These are phyloP conservation scores for Ochromonas danica DNA, from an alignment of 108 stramenopile genomes.

Conservation along the genomic window DNA sequence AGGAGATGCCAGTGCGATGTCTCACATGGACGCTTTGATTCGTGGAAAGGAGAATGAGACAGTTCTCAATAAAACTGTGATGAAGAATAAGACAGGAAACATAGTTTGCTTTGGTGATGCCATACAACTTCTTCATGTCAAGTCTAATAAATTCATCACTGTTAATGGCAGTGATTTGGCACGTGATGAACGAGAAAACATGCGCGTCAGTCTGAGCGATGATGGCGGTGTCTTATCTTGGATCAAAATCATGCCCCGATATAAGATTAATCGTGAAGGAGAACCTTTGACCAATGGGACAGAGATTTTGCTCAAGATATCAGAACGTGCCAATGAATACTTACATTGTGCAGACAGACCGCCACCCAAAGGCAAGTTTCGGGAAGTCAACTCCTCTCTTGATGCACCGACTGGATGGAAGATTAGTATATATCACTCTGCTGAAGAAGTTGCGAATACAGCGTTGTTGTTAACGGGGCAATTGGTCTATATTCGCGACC, in stretches of 20 bases:
- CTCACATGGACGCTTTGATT: conserved; percentile 24
- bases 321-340: conserved; percentile 38
- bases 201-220: conserved; percentile 7
- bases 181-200: conserved; percentile 41
- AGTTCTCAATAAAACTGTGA: conserved; percentile 33
- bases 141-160: conserved; percentile 43
- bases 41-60: conserved; percentile 41
- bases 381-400: conserved; percentile 45
- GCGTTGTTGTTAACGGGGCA: conserved; percentile 7
- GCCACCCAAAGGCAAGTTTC: background rate
- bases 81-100: conserved; percentile 35
- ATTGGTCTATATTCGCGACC: conserved; percentile 21
- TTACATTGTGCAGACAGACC: conserved; percentile 30
- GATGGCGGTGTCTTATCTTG: conserved; percentile 36
- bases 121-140: conserved; percentile 42
- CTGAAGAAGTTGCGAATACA: background rate
- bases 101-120: conserved; percentile 32
- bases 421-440: conserved; percentile 4
- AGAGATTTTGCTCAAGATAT: conserved; percentile 37
- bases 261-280: conserved; percentile 46
- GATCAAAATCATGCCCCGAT: conserved; percentile 43
- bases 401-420: conserved; percentile 40
- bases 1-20: background rate
- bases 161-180: conserved; percentile 17
- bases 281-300: conserved; percentile 31